Conservation (phyloP, 2,329 filamentous ascomycete species). For the Alternaria sp. region DNA sequence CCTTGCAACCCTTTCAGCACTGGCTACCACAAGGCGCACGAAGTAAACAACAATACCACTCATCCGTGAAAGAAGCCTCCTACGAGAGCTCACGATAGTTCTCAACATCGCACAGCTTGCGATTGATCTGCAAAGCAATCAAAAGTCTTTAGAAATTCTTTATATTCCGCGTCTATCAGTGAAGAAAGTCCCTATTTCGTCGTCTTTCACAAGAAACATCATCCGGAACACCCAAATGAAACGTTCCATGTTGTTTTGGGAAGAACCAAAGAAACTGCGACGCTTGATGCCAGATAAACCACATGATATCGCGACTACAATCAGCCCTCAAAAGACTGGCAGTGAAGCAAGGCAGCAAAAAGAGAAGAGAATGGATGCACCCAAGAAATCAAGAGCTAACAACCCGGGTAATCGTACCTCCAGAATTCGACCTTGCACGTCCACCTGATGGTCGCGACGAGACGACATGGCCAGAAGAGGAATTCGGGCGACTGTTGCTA, state of each 20-base stretch:
- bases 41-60: neutral
- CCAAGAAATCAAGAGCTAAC: slow-evolving; percentile 7
- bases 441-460: slow-evolving; percentile 35
- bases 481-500: slow-evolving; percentile 50
- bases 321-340: slow-evolving; percentile 16
- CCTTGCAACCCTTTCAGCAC: neutral
- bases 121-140: neutral
- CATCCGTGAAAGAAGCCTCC: neutral
- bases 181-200: slow-evolving; percentile 9
- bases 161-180: slow-evolving; percentile 38
- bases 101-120: neutral
- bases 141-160: slow-evolving; percentile 17
- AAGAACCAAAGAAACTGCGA: slow-evolving; percentile 18
- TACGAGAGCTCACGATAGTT: neutral
- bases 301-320: slow-evolving; percentile 19
- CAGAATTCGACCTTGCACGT: slow-evolving; percentile 40
- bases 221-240: slow-evolving; percentile 25
- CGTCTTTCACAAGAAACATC: slow-evolving; percentile 4
- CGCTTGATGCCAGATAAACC: slow-evolving; percentile 23
- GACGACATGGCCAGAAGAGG: slow-evolving; percentile 38
- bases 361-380: neutral
- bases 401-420: slow-evolving; percentile 37
- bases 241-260: slow-evolving; percentile 31
- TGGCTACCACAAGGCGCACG: neutral
- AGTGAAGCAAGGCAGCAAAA: slow-evolving; percentile 5